These are phyloP conservation scores for Cladosporium sp. DNA, from an alignment of 2,329 filamentous ascomycete genomes.

Conservation along the genomic window DNA sequence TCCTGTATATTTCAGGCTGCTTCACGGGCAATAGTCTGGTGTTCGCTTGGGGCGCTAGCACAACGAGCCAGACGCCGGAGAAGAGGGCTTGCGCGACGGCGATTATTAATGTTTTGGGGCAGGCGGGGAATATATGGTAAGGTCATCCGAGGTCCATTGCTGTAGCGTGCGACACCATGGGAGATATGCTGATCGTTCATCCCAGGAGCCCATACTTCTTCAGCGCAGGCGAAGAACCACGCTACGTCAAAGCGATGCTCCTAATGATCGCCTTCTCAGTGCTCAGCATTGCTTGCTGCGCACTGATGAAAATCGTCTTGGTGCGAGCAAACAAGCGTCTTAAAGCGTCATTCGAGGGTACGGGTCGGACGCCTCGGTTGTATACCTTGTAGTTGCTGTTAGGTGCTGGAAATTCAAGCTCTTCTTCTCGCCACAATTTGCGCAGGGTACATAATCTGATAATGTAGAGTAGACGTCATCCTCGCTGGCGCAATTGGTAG, in stretches of 20 bases:
- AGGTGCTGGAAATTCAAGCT: not conserved
- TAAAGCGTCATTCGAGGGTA: slow-evolving; percentile 1
- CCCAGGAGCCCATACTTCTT: slow-evolving; percentile 44
- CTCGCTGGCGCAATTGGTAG: not conserved
- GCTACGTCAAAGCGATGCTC: slow-evolving; percentile 19
- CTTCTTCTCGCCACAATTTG: not conserved
- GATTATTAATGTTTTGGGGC: slow-evolving; percentile 41
- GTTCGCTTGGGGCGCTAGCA: slow-evolving; percentile 39
- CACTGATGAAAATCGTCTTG: slow-evolving; percentile 15
- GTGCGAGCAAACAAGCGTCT: slow-evolving; percentile 17
- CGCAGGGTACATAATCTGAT: not conserved
- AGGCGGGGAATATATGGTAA: slow-evolving; percentile 40
- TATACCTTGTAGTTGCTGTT: slow-evolving; percentile 1
- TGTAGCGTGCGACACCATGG: slow-evolving; percentile 37
- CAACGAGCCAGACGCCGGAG: slow-evolving; percentile 40
- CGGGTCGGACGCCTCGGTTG: slow-evolving; percentile 1
- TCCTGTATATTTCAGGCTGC: slow-evolving; percentile 37
- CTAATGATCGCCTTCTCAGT: slow-evolving; percentile 20
- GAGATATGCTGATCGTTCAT: not conserved
- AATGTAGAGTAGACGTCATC: not conserved
- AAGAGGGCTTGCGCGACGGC: slow-evolving; percentile 41
- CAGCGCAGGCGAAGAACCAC: slow-evolving; percentile 19
- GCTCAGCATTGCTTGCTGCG: slow-evolving; percentile 14
- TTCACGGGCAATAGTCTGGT: slow-evolving; percentile 40
- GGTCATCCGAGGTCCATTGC: not conserved